Conservation (phyloP, 2,329 filamentous ascomycete species). For the Talaromyces sp. region DNA sequence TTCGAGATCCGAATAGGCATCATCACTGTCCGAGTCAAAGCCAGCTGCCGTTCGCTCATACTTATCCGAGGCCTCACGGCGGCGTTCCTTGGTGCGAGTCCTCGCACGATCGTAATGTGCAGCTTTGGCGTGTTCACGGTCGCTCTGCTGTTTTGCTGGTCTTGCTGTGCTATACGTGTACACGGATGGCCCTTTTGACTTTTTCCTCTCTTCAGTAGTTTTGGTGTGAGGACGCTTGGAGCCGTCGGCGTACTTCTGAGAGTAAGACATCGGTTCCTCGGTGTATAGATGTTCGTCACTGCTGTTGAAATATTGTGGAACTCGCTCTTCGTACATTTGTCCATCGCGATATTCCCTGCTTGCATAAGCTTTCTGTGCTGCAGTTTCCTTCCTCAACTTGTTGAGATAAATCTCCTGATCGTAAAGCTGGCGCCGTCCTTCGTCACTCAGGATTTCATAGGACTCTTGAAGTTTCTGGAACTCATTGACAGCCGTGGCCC, state of each 20-base stretch:
- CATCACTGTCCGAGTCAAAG: conserved; percentile 30
- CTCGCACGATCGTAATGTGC: conserved; percentile 37
- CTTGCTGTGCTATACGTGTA: conserved; percentile 29
- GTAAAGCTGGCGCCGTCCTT: conserved; percentile 68
- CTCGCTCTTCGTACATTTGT: conserved; percentile 44
- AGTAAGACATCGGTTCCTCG: conserved; percentile 37
- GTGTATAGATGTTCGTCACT: conserved; percentile 39
- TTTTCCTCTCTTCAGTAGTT: conserved; percentile 38
- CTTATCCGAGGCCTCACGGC: conserved; percentile 41
- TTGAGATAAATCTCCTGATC: conserved; percentile 70
- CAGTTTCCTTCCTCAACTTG: conserved; percentile 58
- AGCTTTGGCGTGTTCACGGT: conserved; percentile 32
- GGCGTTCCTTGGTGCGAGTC: conserved; percentile 43
- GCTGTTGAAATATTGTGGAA: conserved; percentile 32
- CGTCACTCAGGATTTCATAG: conserved; percentile 84
- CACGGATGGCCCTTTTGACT: conserved; percentile 29
- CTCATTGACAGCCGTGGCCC: conserved; percentile 75
- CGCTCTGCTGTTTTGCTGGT: conserved; percentile 32
- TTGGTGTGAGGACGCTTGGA: conserved; percentile 34
- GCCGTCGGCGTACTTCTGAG: conserved; percentile 41
- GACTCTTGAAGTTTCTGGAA: conserved; percentile 92
- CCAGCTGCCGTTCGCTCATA: conserved; percentile 28
- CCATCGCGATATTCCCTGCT: conserved; percentile 42
- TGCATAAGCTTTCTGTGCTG: conserved; percentile 38
- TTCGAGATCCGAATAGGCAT: conserved; percentile 32